Percentiles rank a stretch among this genome's conserved stretches.
These are phyloP conservation scores for Alternaria triticina DNA, from an alignment of 2,329 filamentous ascomycete genomes.

Conservation along the genomic window DNA sequence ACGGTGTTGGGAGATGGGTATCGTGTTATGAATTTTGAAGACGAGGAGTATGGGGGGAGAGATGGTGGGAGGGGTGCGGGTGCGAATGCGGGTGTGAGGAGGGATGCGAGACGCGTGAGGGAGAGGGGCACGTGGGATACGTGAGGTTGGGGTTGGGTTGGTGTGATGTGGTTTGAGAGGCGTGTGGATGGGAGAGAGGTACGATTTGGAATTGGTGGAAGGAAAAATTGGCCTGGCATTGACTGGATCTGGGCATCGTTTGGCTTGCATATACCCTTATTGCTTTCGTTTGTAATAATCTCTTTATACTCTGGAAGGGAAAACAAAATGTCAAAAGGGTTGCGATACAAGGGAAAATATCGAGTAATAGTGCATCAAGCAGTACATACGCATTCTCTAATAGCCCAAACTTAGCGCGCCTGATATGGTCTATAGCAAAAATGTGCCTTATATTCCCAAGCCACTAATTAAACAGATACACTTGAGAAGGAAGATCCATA, in stretches of 20 bases:
- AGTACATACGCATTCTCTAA: too few relatives aligned
- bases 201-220: too few relatives aligned
- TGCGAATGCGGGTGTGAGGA: not conserved
- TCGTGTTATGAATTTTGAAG: not conserved
- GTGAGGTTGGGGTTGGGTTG: not conserved
- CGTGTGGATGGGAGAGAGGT: too few relatives aligned
- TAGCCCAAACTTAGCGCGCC: too few relatives aligned
- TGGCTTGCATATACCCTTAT: not conserved
- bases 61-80: not conserved
- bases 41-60: not conserved
- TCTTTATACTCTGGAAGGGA: too few relatives aligned
- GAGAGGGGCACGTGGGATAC: slow-evolving; percentile 15
- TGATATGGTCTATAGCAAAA: too few relatives aligned
- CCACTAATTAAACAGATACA: not conserved
- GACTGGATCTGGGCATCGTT: not conserved
- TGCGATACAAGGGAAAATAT: too few relatives aligned
- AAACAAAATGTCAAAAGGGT: too few relatives aligned
- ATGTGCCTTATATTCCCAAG: too few relatives aligned
- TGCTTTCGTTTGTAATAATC: not conserved
- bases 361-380: too few relatives aligned
- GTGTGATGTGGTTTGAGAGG: not conserved
- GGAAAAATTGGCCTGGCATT: not conserved
- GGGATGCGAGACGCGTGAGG: slow-evolving; percentile 10
- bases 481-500: not conserved
- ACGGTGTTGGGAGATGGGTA: slow-evolving; percentile 6